Conservation (phyloP, 768 basidiomycete genomes). For the Mrakia frigida region DNA sequence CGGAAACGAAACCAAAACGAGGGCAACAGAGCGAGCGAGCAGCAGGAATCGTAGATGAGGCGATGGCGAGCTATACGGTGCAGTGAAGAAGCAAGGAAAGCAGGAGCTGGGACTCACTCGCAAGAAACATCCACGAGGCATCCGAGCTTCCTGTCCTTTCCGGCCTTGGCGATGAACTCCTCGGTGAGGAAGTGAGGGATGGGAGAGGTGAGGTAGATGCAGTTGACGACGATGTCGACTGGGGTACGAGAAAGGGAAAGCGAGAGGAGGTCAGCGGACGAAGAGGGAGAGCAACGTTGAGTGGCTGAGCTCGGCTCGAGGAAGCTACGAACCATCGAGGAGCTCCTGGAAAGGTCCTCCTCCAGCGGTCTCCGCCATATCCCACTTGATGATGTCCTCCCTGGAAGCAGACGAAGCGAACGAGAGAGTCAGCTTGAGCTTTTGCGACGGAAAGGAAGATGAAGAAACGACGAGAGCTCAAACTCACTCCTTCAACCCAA, state of each 20-base stretch:
- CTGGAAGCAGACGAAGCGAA: conserved; percentile 47
- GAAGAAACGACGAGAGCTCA: background rate
- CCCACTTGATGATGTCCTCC: conserved; percentile 94
- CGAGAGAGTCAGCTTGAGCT: background rate
- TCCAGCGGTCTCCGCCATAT: conserved; percentile 91
- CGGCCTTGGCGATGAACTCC: conserved; percentile 63
- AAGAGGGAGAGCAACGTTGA: background rate
- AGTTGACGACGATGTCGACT: conserved; percentile 98
- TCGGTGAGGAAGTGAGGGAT: conserved; percentile 47
- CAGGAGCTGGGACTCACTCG: no score
- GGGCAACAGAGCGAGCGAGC: background rate
- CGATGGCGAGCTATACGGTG: no score
- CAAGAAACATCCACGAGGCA: conserved; percentile 97
- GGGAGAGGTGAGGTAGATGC: conserved; percentile 77
- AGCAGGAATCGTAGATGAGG: background rate
- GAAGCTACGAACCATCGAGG: conserved; percentile 54
- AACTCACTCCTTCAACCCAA: conserved; percentile 86
- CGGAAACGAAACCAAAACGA: background rate
- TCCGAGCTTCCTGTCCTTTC: conserved; percentile 60
- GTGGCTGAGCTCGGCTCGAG: no score
- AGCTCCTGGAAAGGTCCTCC: conserved; percentile 95
- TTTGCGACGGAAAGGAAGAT: background rate
- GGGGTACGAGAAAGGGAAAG: background rate
- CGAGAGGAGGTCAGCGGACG: conserved; percentile 6
- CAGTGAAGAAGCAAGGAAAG: no score